Evolutionary conservation across 2,329 filamentous ascomycete genomes (phyloP), one percentile per base, ranked within the genome.

Genomic region (Monilinia polystroma): DNA sequence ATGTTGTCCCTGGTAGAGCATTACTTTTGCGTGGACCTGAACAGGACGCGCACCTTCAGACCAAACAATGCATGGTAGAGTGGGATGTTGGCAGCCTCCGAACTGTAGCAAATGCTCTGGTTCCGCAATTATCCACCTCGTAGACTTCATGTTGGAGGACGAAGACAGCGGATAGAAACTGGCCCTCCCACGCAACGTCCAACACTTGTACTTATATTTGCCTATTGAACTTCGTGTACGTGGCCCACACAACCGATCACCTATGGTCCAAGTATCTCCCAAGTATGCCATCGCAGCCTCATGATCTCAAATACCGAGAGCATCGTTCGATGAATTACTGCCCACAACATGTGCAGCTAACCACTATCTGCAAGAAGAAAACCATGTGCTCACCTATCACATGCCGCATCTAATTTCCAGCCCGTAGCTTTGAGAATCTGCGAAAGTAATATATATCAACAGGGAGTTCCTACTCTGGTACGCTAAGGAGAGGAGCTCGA

Each of bases 331-430:
- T n/a, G 5, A 51, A 23, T 26, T 43, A n/a, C 49, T 49, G 57
- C 11, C 32, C 45, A 51, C 23, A 6, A 26, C 4, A 18, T 32
- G 16, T 49, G n/a, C n/a, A 26, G 51, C 35, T 43, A 20, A 55
- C 29, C 16, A 23, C 14, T 23, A 18, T 23, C 8, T 32, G 20
- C 38, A 49, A 8, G 29, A 67, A 68, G n/a, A 26, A 43, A 47
- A 63, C 16, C 4, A 32, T 56, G 35, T 43, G 73, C 77, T 75
- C 75, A 79, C 78, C 77, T 78, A 68, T 79, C 77, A 66, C 74
- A 74, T 65, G 78, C 77, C 58, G 73, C 66, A 23, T 79, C 78
- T 43, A 79, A 64, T 67, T 78, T 78, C 76, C 76, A 79, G 20
- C 72, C 72, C 49, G 76, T 66, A 29, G 72, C 66, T 68, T 79